A percentile compares a stretch with the other conserved stretches of the same genome.
These are phyloP conservation scores for Fragaria ananassa DNA, from an alignment of 306 rosid genomes.

Conservation along the genomic window DNA sequence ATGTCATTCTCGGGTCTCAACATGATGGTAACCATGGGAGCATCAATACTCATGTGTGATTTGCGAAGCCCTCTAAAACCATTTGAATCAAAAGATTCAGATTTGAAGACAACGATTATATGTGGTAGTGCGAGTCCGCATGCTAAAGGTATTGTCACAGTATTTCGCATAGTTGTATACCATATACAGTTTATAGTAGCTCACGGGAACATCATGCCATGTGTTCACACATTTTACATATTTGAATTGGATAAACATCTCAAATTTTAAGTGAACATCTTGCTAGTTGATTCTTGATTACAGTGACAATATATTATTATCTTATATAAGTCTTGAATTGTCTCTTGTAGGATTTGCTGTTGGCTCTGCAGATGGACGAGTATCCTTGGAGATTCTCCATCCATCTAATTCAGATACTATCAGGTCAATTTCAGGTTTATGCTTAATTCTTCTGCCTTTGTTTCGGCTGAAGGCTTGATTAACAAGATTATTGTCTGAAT, in stretches of 20 bases:
- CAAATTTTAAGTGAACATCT: not conserved
- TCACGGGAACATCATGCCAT: conserved; percentile 10
- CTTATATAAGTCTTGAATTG: conserved; percentile 6
- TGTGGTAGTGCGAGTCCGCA: conserved; percentile 63
- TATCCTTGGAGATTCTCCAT: conserved; percentile 58
- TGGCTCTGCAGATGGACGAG: conserved; percentile 94
- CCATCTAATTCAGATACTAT: conserved; percentile 50
- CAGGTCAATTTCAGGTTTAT: conserved; percentile 45
- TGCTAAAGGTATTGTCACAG: conserved; percentile 48
- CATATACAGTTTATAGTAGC: conserved; percentile 11
- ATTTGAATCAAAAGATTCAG: conserved; percentile 44
- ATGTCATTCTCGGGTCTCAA: conserved; percentile 61
- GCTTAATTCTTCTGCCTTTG: conserved; percentile 6
- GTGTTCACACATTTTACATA: not conserved
- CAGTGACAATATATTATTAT: not conserved
- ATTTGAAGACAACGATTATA: conserved; percentile 44
- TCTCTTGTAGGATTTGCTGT: conserved; percentile 67
- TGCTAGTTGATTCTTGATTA: not conserved
- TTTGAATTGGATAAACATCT: not conserved
- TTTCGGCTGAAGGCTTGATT: conserved; percentile 7
- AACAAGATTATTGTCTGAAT: conserved; percentile 14
- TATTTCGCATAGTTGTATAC: conserved; percentile 8
- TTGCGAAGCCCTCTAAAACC: conserved; percentile 59
- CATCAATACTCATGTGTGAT: conserved; percentile 54
- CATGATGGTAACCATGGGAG: conserved; percentile 55